Percentiles rank a stretch among this genome's conserved stretches.
phyloP scores from a whole-genome alignment of 2,329 filamentous ascomycete genomes.

The Aspergillus neoniger region DNA sequence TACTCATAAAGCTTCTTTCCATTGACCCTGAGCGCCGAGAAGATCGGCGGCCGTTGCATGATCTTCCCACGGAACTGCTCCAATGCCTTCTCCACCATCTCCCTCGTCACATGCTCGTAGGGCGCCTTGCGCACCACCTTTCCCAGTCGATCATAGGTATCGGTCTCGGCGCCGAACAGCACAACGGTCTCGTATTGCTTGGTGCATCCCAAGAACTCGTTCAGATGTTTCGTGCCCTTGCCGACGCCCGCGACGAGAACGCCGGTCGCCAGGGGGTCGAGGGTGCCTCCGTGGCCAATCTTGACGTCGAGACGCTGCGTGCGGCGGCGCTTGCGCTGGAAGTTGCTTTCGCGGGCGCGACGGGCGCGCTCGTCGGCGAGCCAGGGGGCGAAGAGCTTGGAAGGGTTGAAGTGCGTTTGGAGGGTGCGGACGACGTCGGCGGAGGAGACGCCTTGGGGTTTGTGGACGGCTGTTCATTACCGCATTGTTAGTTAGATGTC shows the following conservation, averaged over 20 bases:
- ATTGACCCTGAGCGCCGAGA: conserved; percentile 88
- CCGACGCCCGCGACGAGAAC: conserved; percentile 88
- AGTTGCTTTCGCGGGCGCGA: conserved; percentile 59
- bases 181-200: conserved; percentile 92
- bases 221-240: conserved; percentile 79
- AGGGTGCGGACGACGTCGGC: conserved; percentile 88
- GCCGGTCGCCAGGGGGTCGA: conserved; percentile 91
- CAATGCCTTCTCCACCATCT: conserved; percentile 75
- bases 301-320: conserved; percentile 73
- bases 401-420: conserved; percentile 80
- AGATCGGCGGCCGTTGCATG: conserved; percentile 88
- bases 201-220: conserved; percentile 79
- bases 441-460: conserved; percentile 82
- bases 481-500: neutral
- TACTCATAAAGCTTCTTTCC: conserved; percentile 97
- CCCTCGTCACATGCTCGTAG: conserved; percentile 79
- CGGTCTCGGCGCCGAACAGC: conserved; percentile 87
- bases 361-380: conserved; percentile 63
- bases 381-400: conserved; percentile 75
- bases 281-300: conserved; percentile 92
- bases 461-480: conserved; percentile 75
- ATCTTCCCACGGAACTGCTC: conserved; percentile 76
- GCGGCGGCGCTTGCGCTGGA: conserved; percentile 62
- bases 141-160: conserved; percentile 85
- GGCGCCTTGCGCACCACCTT: conserved; percentile 74